These are phyloP conservation scores for Tuber melanosporum DNA, from an alignment of 495 filamentous ascomycete genomes.

Conservation along the genomic window DNA sequence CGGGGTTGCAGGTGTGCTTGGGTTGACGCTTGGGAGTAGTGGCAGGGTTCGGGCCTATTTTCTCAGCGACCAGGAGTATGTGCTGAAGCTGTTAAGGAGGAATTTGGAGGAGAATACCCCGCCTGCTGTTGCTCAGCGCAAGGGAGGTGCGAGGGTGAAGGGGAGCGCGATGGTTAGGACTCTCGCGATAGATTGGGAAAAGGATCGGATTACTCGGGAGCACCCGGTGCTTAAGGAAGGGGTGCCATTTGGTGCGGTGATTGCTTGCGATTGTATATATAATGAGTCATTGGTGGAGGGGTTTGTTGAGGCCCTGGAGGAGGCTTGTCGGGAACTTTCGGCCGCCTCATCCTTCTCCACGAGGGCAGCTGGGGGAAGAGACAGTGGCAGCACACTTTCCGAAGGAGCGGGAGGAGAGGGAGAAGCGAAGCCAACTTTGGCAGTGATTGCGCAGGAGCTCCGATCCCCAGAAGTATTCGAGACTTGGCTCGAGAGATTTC, in stretches of 20 bases:
- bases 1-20: slow-evolving; percentile 73
- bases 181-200: slow-evolving; percentile 65
- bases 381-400: neutral
- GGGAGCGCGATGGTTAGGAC: slow-evolving; percentile 43
- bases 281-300: slow-evolving; percentile 76
- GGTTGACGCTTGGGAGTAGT: slow-evolving; percentile 54
- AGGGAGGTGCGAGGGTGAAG: slow-evolving; percentile 36
- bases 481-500: slow-evolving; percentile 65
- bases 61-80: slow-evolving; percentile 84
- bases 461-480: slow-evolving; percentile 79
- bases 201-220: slow-evolving; percentile 41
- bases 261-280: slow-evolving; percentile 87
- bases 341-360: slow-evolving; percentile 6
- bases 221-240: slow-evolving; percentile 24
- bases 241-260: slow-evolving; percentile 53
- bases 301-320: slow-evolving; percentile 76
- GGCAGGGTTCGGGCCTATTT: slow-evolving; percentile 57
- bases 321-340: slow-evolving; percentile 58
- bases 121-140: slow-evolving; percentile 35
- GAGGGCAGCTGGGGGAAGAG: neutral
- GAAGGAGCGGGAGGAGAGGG: neutral
- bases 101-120: slow-evolving; percentile 64
- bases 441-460: slow-evolving; percentile 78
- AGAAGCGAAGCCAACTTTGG: slow-evolving; percentile 50
- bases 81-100: slow-evolving; percentile 61